phyloP scores from a whole-genome alignment of 2,329 filamentous ascomycete genomes.

The Rhexocercosporidium sp. region DNA sequence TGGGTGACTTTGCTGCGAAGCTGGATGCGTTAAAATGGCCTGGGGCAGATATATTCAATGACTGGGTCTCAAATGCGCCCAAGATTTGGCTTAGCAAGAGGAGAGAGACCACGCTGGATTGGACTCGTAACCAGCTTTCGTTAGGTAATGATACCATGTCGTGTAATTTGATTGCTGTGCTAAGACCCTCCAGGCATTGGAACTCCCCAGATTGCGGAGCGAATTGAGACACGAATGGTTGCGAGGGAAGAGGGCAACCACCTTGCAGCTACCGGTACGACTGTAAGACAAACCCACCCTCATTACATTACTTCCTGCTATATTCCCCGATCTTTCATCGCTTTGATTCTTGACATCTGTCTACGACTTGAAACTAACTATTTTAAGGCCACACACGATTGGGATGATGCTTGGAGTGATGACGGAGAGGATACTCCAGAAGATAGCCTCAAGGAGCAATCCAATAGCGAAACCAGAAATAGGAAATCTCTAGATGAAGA shows the following conservation, averaged over 20 bases:
- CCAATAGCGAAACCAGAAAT: slow-evolving; percentile 19
- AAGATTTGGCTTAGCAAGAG: slow-evolving; percentile 86
- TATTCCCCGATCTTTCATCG: background rate
- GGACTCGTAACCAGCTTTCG: slow-evolving; percentile 73
- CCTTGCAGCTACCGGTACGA: slow-evolving; percentile 58
- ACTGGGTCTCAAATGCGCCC: slow-evolving; percentile 83
- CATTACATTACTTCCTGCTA: background rate
- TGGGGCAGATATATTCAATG: slow-evolving; percentile 65
- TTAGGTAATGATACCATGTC: slow-evolving; percentile 21
- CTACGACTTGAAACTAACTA: background rate
- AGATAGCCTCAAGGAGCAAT: slow-evolving; percentile 26
- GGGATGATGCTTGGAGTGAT: slow-evolving; percentile 79
- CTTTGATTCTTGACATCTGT: too few relatives aligned
- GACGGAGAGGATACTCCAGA: slow-evolving; percentile 51
- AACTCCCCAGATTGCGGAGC: slow-evolving; percentile 73
- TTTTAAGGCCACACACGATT: slow-evolving; percentile 56
- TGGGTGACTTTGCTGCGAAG: slow-evolving; percentile 66
- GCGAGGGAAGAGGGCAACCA: slow-evolving; percentile 69
- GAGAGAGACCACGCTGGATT: slow-evolving; percentile 78
- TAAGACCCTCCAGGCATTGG: slow-evolving; percentile 60
- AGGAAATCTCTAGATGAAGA: slow-evolving; percentile 35
- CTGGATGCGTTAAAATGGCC: slow-evolving; percentile 69
- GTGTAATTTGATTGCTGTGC: background rate
- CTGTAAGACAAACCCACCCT: slow-evolving; percentile 2
- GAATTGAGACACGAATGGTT: slow-evolving; percentile 82